Base-by-base conservation (phyloP, 192 early-diverging fungal species). In the Entomortierella chlamydospora region DNA sequence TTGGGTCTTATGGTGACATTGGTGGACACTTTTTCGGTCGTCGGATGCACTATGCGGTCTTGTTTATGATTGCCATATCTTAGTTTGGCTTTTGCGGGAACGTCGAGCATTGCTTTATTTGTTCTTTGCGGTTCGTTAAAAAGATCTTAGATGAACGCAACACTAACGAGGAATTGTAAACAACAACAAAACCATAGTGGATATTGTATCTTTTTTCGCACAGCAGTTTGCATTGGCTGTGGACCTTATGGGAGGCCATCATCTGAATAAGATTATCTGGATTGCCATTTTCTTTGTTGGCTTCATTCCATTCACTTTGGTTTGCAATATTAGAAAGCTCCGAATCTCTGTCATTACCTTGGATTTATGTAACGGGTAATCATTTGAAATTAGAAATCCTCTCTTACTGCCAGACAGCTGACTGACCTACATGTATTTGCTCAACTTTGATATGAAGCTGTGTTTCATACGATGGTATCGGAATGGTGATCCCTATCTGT, bases 381-480 rank as follows among this genome's bases (percentile, higher is more conserved):
- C n/a, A n/a, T n/a, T n/a, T n/a, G n/a, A n/a, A n/a, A n/a, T n/a
- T n/a, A n/a, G n/a, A n/a, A n/a, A n/a, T n/a, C n/a, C n/a, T n/a
- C n/a, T n/a, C n/a, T n/a, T 37, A n/a, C 10, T 30, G 20, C 13
- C 26, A 25, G 52, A 11, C 18, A 54, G 25, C 52, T 28, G 18
- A 18, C 28, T 18, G 2, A 15, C 17, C 4, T 11, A 31, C 2
- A 8, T 34, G 28, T 56, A 95, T 37, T 18, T 61, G 22, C 9
- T n/a, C 22, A 56, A 9, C 33, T 23, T 39, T 17, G 0, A 22
- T 94, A 93, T 45, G 94, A 93, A 28, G 95, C 95, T 45, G 93
- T 96, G 52, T 98, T 94, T 83, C 95, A 13, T 98, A 92, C 81
- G 96, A 98, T 86, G 96, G 96, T 59, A 95, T 96, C 61, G 94